phyloP scores from a whole-genome alignment of 2,329 filamentous ascomycete species.

The Aotearoamyces nothofagi region DNA sequence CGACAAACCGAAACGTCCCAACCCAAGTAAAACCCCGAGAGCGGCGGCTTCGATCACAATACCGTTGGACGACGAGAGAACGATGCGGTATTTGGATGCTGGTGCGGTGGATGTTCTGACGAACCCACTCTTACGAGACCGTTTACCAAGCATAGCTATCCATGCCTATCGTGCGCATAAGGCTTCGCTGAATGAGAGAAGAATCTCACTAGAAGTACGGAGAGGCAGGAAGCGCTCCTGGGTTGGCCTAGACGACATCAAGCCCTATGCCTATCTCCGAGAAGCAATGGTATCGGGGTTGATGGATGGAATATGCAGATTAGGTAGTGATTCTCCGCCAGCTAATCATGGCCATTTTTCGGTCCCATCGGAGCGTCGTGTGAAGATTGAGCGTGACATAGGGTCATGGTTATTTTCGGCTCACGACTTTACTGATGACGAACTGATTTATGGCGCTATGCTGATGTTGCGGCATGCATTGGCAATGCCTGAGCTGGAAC shows the following conservation, averaged over 20 bases:
- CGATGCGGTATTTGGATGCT: slow-evolving; percentile 65
- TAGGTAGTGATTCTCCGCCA: slow-evolving; percentile 42
- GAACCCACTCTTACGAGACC: slow-evolving; percentile 60
- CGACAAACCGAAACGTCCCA: too few species aligned
- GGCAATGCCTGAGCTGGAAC: slow-evolving; percentile 62
- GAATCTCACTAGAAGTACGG: slow-evolving; percentile 55
- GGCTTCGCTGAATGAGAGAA: slow-evolving; percentile 58
- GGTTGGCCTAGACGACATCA: slow-evolving; percentile 75
- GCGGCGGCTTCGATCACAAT: slow-evolving; percentile 21
- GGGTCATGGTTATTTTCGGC: slow-evolving; percentile 80
- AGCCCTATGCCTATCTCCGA: slow-evolving; percentile 76
- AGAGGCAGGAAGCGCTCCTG: slow-evolving; percentile 75
- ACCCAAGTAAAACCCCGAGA: too few species aligned
- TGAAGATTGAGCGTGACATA: slow-evolving; percentile 46
- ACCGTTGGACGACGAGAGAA: slow-evolving; percentile 29
- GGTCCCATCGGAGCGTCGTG: slow-evolving; percentile 49
- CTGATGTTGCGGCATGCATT: slow-evolving; percentile 85
- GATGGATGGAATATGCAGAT: slow-evolving; percentile 78
- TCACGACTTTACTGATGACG: slow-evolving; percentile 79
- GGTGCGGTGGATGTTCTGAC: slow-evolving; percentile 78
- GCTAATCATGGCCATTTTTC: slow-evolving; percentile 50
- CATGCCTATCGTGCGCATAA: slow-evolving; percentile 75
- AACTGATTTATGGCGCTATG: slow-evolving; percentile 72
- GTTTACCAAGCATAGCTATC: slow-evolving; percentile 61
- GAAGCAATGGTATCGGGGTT: slow-evolving; percentile 89